Evolutionary conservation across 2,329 filamentous ascomycete genomes (phyloP).

Genomic region (Kalmusia sp.): DNA sequence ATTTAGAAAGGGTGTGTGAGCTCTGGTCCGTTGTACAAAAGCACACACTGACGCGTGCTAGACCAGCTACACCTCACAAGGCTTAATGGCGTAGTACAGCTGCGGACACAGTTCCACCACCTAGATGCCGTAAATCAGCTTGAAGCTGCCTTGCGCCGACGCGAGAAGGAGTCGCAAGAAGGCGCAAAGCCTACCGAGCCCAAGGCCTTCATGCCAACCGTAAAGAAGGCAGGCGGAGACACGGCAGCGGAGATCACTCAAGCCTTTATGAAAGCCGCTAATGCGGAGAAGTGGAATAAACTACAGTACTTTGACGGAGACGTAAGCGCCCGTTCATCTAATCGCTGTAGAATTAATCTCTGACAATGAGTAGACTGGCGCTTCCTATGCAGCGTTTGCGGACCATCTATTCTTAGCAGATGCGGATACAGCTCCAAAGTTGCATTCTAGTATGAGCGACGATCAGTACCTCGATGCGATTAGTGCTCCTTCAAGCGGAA

Average conservation of each 20-base stretch:
- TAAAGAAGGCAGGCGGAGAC: constrained; percentile 77
- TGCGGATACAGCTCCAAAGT: constrained; percentile 51
- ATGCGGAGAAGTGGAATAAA: constrained; percentile 81
- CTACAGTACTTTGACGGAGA: constrained; percentile 86
- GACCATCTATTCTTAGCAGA: constrained; percentile 70
- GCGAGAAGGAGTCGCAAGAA: constrained; percentile 55
- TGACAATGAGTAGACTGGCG: constrained; percentile 57
- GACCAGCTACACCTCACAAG: constrained; percentile 88
- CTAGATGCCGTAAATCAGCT: constrained; percentile 84
- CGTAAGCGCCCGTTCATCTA: constrained; percentile 40
- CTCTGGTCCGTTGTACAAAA: background rate
- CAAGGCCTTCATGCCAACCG: constrained; percentile 83
- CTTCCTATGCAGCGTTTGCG: constrained; percentile 78
- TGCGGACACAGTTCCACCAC: constrained; percentile 92
- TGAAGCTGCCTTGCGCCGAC: constrained; percentile 58
- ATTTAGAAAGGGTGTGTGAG: constrained; percentile 76
- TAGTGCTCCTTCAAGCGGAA: constrained; percentile 58
- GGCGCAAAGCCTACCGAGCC: constrained; percentile 61
- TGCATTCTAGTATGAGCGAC: constrained; percentile 63
- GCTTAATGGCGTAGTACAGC: constrained; percentile 81
- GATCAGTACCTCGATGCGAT: constrained; percentile 69
- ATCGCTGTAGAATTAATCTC: too few relatives aligned
- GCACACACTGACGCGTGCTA: constrained; percentile 44
- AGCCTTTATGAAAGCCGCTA: constrained; percentile 76
- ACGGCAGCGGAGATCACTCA: constrained; percentile 74